Base-by-base conservation (phyloP, 345 rosid species). In the Durio zibethinus region DNA sequence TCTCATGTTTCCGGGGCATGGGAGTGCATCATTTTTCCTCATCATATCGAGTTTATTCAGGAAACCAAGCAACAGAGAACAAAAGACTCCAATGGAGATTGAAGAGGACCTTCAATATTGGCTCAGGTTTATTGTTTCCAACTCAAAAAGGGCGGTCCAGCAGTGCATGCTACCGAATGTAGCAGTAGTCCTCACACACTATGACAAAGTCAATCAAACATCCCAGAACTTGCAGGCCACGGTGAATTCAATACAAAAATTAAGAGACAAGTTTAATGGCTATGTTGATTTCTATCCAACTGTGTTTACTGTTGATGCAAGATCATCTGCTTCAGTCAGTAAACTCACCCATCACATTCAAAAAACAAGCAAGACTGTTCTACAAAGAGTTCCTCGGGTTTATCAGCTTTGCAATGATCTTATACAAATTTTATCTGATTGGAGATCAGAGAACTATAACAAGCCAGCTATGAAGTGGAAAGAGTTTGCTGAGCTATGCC, bases 41-140 rank as follows among this genome's bases (percentile, higher is more conserved):
- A 88, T 95, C 84, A 74, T 91, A 80, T 73, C 90, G 60, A 95
- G 98, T 83, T 87, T 95, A 87, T 95, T 87, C 86, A 86, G 86
- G 84, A 90, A 88, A 81, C 98, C 95, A 4, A 88, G 62, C 93
- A 92, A 92, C 74, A 88, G 87, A 79, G 99, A 93, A 63, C 93
- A 88, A 1, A 93, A 95, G 83, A 82, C 91, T 25, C 85, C 98
- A 2, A 83, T 54, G 65, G 97, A 95, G 82, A 82, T 92, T 25
- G 99, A 93, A 78, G 97, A 89, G 70, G 99, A 95, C 86, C 88
- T 95, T 73, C 91, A 85, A 43, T 93, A 93, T 79, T 95, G 99
- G 99, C 94, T 95, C 68, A 90, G 96, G 61, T 95, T 88, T 85
- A 82, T 95, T 16, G 91, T 90, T 62, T 90, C 99, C 79, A 95